Evolutionary conservation across 2,329 filamentous ascomycete species (phyloP), one percentile per base, ranked within the genome.

Genomic region (Lasiodiplodia hormozganensis): DNA sequence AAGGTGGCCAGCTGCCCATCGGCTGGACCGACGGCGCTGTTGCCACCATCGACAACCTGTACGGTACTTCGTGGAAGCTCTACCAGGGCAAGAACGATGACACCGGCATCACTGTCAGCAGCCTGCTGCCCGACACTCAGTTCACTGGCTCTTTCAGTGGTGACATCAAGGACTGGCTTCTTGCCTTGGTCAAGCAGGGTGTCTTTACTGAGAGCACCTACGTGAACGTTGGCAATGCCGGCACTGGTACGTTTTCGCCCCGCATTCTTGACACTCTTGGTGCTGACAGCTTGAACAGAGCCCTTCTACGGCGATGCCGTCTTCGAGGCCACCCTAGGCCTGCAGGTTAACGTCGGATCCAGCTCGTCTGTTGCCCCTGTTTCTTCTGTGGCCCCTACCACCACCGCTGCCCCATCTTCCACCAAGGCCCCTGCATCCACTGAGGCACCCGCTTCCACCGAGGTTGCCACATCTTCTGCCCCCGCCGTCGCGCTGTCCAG

Each of bases 141-240:
- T 83, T 81, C 62, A 70, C 74, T 6, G 81, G 81, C 3, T 68
- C 70, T 2, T 82, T 83, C 62, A 69, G 68, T 0, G 81, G 80
- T 2, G 80, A 82, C 60, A 78, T 80, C 52, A 82, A 81, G 73
- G 77, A 83, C 36, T 83, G 81, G 82, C 72, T 83, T 23, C 49
- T 75, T 23, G 78, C 77, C 14, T 69, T 83, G 57, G 77, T 78
- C 1, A 73, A 78, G 36, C 75, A 79, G 43, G 47, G 51, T 58
- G 72, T 80, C 23, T 82, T 82, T 68, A 72, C 70, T 3, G 73
- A 75, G 12, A 73, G 70, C 21, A 82, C 79, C 1, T 83, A 78
- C 68, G 78, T 83, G 43, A 83, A 83, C 65, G 80, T 83, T 7
- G 81, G 80, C 1, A 83, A 83, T 69, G 81, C 77, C 21, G 81